phyloP scores from a whole-genome alignment of 805 yeast genomes.

The Candida incommunis region DNA sequence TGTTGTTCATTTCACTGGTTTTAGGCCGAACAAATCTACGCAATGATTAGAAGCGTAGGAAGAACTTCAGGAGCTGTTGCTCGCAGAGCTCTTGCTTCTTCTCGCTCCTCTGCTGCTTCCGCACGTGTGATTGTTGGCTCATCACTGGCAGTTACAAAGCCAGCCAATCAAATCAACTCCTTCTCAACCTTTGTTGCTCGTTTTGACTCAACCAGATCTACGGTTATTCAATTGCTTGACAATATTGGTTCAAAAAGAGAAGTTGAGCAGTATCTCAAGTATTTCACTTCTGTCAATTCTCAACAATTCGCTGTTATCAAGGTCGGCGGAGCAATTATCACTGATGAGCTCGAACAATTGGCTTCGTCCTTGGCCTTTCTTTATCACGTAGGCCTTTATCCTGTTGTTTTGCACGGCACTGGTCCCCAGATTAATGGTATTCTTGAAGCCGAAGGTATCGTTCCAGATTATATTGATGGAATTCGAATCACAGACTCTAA shows the following conservation, averaged over 20 bases:
- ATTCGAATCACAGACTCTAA: slow-evolving; percentile 88
- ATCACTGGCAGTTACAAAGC: too few species aligned
- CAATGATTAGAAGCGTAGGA: too few species aligned
- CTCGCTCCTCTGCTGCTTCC: too few species aligned
- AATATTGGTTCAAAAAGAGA: slow-evolving; percentile 96
- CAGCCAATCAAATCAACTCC: neutral
- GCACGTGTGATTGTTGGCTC: too few species aligned
- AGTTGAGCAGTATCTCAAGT: slow-evolving; percentile 93
- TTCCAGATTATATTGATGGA: slow-evolving; percentile 92
- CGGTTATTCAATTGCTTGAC: slow-evolving; percentile 87
- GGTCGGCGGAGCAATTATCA: slow-evolving; percentile 98
- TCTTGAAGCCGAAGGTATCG: slow-evolving; percentile 86
- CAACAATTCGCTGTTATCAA: slow-evolving; percentile 98
- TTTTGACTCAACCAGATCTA: slow-evolving; percentile 55
- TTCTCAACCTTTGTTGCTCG: slow-evolving; percentile 1
- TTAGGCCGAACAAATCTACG: too few species aligned
- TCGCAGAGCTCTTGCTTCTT: too few species aligned
- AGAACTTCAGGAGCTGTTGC: too few species aligned
- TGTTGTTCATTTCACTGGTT: too few species aligned
- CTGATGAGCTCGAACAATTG: slow-evolving; percentile 82
- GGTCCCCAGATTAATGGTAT: slow-evolving; percentile 97
- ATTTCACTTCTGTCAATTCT: slow-evolving; percentile 78
- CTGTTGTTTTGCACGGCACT: slow-evolving; percentile 94
- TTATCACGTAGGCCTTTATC: slow-evolving; percentile 94
- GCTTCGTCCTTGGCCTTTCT: slow-evolving; percentile 93